Evolutionary conservation across 306 rosid species (phyloP), one percentile per base, ranked within the genome.

Genomic region (Corylus americana): DNA sequence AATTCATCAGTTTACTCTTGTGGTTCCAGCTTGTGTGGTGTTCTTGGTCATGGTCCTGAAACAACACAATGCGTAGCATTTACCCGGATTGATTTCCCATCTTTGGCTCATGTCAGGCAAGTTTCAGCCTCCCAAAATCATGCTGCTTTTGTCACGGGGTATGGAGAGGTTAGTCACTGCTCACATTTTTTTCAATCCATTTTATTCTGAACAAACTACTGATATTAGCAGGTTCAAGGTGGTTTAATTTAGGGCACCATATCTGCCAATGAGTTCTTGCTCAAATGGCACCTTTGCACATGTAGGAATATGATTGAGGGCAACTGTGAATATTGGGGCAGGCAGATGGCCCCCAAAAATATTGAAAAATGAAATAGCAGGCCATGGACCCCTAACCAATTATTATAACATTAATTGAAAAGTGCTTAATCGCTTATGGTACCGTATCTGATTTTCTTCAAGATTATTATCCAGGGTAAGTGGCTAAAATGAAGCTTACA

Each of bases 81-180:
- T 77, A 91, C 93, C 27, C 87, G 85, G 79, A 87, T 94, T 49
- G 81, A 73, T 55, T 87, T 92, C 79, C 97, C 97, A 54, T 82
- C 88, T 77, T 79, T 83, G 83, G 89, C 87, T 4, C 81, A 81
- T 4, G 92, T 94, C 45, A 84, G 75, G 71, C 98, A 91, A 78
- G 97, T 92, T 73, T 94, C 97, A 2, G 98, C 98, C 71, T 92
- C 97, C 64, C 89, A 90, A 66, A 90, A 92, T 68, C 98, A 94
- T 85, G 93, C 97, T 80, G 97, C 95, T 59, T 92, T 94, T 53
- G 92, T 92, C 83, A 86, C 54, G 81, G 90, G 91, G 57, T 90
- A 93, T 11, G 98, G 98, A 85, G 91, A 94, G 95, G 98, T 94
- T 78, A 72, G 89, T 85, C 51, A 49, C 51, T 58, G 57, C 67